A percentile compares a stretch with the other conserved stretches of the same genome.
Conservation (phyloP, 2,329 filamentous ascomycete genomes). For the Ceratocystis destructans region DNA sequence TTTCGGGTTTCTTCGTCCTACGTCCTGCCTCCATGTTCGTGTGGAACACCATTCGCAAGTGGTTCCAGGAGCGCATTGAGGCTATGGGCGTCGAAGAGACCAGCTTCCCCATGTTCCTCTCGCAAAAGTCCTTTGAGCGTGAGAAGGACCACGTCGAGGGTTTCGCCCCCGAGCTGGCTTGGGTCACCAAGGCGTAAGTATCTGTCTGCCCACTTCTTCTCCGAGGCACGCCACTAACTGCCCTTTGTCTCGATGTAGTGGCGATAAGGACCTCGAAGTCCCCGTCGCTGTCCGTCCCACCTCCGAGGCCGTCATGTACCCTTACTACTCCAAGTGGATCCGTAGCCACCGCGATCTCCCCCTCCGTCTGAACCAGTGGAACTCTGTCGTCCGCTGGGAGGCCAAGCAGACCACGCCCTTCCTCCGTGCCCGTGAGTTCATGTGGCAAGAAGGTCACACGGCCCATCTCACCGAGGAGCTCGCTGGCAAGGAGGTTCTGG, state of each 20-base stretch:
- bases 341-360: conserved; percentile 90
- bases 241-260: conserved; percentile 35
- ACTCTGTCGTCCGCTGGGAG: conserved; percentile 85
- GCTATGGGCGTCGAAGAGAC: conserved; percentile 85
- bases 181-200: conserved; percentile 69
- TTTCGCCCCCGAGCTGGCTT: conserved; percentile 87
- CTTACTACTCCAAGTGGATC: conserved; percentile 94
- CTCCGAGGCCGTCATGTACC: conserved; percentile 78
- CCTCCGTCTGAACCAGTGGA: conserved; percentile 94
- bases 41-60: conserved; percentile 52
- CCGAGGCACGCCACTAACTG: neutral
- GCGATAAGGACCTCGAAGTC: conserved; percentile 82
- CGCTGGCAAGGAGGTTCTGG: conserved; percentile 71
- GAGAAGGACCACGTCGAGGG: conserved; percentile 97
- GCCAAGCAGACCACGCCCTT: conserved; percentile 87
- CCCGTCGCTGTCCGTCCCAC: conserved; percentile 55
- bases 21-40: conserved; percentile 56
- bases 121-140: conserved; percentile 68
- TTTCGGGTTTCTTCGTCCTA: conserved; percentile 93
- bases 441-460: conserved; percentile 94
- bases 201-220: neutral
- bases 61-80: conserved; percentile 66
- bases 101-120: conserved; percentile 94
- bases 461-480: conserved; percentile 75
- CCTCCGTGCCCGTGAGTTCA: conserved; percentile 81